A percentile compares a stretch with the other conserved stretches of the same genome.
Conservation (phyloP, 2,329 filamentous ascomycete species). For the Cadophora gregata region DNA sequence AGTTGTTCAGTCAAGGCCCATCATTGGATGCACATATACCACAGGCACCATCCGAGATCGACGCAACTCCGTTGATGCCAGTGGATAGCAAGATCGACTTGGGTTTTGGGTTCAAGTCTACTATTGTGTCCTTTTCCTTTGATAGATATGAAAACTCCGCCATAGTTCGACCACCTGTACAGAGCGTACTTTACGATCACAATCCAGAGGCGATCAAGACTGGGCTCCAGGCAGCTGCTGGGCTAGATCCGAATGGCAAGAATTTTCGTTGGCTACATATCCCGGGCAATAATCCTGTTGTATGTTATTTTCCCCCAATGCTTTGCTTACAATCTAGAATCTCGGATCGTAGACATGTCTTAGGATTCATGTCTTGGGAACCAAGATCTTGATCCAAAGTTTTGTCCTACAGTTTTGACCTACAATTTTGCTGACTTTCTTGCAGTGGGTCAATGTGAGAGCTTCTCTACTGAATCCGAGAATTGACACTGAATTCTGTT, state of each 20-base stretch:
- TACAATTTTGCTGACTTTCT: too few species aligned
- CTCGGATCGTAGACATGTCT: too few species aligned
- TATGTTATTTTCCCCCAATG: too few species aligned
- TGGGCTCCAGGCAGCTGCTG: neutral
- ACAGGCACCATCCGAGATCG: neutral
- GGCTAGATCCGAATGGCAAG: neutral
- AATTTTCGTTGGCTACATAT: slow-evolving; percentile 13
- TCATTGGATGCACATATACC: slow-evolving; percentile 1
- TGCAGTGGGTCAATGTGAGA: slow-evolving; percentile 12
- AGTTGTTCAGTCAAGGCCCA: slow-evolving; percentile 1
- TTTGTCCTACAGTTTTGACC: too few species aligned
- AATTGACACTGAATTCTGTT: neutral
- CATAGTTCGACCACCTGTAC: slow-evolving; percentile 5
- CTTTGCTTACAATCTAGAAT: too few species aligned
- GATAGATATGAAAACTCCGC: neutral
- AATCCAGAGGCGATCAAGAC: slow-evolving; percentile 1
- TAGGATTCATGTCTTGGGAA: too few species aligned
- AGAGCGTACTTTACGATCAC: slow-evolving; percentile 4
- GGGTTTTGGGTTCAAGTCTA: slow-evolving; percentile 9
- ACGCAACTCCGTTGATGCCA: neutral
- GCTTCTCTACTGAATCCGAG: too few species aligned
- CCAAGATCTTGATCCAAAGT: too few species aligned
- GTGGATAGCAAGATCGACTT: slow-evolving; percentile 6
- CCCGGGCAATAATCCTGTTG: neutral
- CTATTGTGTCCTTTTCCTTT: slow-evolving; percentile 6